Evolutionary conservation across 192 early-diverging fungal species (phyloP), one percentile per base, ranked within the genome.

Genomic region (Phycomyces nitens): DNA sequence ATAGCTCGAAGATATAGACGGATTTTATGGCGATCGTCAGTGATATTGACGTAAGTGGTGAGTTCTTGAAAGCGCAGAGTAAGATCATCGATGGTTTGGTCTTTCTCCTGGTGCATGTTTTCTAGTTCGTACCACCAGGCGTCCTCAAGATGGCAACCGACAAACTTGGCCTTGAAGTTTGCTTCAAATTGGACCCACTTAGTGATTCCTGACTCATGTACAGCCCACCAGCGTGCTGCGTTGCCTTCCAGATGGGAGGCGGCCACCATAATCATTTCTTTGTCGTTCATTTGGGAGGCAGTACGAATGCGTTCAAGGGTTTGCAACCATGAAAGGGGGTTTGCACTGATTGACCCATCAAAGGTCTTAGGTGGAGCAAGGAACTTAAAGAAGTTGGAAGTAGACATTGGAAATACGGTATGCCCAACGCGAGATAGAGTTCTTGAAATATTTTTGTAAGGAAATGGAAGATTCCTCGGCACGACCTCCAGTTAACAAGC

Each of bases 31-130:
- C 5, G n/a, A 1, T 60, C 18, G 15, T 29, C 24, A 1, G 22
- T 18, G 2, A 27, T n/a, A 4, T 24, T 44, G 0, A 60, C 7
- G 0, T 49, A 12, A 0, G 22, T 22, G 14, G 27, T 49, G 0
- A 60, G 15, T 14, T 59, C 58, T 3, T 42, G 3, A 1, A 60
- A 10, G 12, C 44, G 11, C n/a, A 60, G 18, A 18, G 15, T 2
- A 9, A 60, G 8, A 22, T 60, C 58, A 29, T 60, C 58, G n/a
- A 34, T 44, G 16, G 58, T 47, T 50, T 60, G 42, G 49, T n/a
- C 23, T 11, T 10, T 1, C 0, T 5, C 5, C 49, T 60, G 58
- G 21, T 49, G 27, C 3, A 24, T 15, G 3, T 29, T 29, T n/a
- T 43, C 3, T 6, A 60, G 5, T 34, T 60, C 27, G 0, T 38